phyloP scores from a whole-genome alignment of 2,329 filamentous ascomycete genomes.

The Ceratocystis cubensis region DNA sequence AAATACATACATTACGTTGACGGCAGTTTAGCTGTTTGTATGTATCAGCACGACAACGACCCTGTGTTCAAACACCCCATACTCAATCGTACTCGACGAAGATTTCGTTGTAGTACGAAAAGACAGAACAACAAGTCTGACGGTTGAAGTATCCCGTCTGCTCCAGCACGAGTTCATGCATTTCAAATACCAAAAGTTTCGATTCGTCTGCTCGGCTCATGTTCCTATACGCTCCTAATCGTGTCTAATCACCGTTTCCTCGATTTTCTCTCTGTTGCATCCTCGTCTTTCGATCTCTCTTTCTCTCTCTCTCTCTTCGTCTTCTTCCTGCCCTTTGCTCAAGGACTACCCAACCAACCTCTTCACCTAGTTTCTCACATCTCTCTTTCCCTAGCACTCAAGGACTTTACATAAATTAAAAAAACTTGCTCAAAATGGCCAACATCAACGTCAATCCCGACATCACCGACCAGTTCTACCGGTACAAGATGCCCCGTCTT shows the following conservation, averaged over 20 bases:
- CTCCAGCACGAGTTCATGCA: constrained; percentile 44
- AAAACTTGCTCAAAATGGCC: constrained; percentile 60
- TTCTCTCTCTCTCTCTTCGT: constrained; percentile 18
- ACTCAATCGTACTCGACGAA: constrained; percentile 25
- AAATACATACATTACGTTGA: constrained; percentile 19
- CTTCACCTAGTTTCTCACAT: background rate
- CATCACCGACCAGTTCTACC: constrained; percentile 97
- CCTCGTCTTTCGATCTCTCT: constrained; percentile 24
- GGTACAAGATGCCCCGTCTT: constrained; percentile 99
- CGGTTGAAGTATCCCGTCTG: constrained; percentile 55
- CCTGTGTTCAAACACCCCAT: constrained; percentile 87
- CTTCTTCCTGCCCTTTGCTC: background rate
- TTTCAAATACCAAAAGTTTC: constrained; percentile 42
- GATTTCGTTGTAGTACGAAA: constrained; percentile 20
- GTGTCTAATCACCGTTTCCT: constrained; percentile 25
- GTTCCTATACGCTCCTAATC: constrained; percentile 21
- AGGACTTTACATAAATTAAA: constrained; percentile 6
- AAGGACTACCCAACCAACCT: background rate
- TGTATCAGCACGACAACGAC: constrained; percentile 92
- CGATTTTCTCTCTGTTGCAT: constrained; percentile 23
- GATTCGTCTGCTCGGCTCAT: constrained; percentile 31
- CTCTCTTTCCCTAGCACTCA: constrained; percentile 9
- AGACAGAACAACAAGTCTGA: constrained; percentile 43
- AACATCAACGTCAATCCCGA: constrained; percentile 97
- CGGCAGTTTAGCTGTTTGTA: constrained; percentile 45